Evolutionary conservation across 2,329 filamentous ascomycete species (phyloP).

Genomic region (Colletotrichum sp.): DNA sequence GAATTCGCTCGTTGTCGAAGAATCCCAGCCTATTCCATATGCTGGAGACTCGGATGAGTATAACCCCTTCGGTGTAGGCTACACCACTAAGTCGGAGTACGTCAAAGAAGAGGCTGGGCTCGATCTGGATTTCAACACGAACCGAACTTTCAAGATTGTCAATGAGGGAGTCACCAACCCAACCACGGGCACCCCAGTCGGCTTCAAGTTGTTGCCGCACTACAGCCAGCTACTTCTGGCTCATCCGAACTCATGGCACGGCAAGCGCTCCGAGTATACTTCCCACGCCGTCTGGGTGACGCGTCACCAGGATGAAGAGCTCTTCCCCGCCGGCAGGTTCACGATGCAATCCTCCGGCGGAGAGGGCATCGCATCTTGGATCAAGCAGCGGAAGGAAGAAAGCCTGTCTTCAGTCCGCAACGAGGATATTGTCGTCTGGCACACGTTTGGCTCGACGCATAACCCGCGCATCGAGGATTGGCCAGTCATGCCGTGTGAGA

Average conservation of each 20-base stretch:
- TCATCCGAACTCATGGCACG: constrained; percentile 42
- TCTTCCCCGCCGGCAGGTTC: constrained; percentile 46
- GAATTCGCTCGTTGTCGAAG: constrained; percentile 55
- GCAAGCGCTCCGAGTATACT: constrained; percentile 46
- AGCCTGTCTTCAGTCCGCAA: constrained; percentile 46
- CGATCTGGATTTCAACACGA: constrained; percentile 54
- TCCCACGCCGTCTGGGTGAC: constrained; percentile 51
- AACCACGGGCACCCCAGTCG: constrained; percentile 47
- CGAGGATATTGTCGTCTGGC: constrained; percentile 62
- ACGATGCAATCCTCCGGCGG: constrained; percentile 53
- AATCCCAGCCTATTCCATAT: constrained; percentile 47
- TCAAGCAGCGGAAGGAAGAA: constrained; percentile 41
- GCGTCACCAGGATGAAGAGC: constrained; percentile 44
- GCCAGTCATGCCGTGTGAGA: constrained; percentile 71
- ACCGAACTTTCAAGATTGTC: constrained; percentile 53
- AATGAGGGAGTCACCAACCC: constrained; percentile 48
- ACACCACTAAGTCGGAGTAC: constrained; percentile 44
- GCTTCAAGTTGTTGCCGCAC: constrained; percentile 49
- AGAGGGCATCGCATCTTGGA: constrained; percentile 44
- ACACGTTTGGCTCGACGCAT: constrained; percentile 66
- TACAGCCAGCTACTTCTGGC: constrained; percentile 53
- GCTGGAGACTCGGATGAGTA: constrained; percentile 14
- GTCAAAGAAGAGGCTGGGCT: constrained; percentile 50
- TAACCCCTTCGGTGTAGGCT: constrained; percentile 60
- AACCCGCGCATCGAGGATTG: constrained; percentile 71